These are phyloP conservation scores for Ganoderma resinaceum DNA, from an alignment of 1,284 basidiomycete genomes.

Conservation along the genomic window DNA sequence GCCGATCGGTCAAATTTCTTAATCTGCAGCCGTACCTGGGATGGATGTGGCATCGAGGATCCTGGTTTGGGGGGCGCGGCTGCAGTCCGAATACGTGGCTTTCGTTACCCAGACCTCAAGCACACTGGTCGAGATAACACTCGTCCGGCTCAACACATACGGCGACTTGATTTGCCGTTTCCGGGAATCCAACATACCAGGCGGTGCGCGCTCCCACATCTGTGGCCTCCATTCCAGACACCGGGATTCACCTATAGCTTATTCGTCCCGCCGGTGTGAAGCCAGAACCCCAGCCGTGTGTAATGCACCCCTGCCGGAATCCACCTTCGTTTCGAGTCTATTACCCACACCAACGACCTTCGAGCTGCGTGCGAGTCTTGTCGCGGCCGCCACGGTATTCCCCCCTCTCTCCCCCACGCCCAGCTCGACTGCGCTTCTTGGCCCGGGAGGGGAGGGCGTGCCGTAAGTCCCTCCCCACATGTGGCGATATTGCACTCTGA, in stretches of 20 bases:
- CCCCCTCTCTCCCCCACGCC: not conserved
- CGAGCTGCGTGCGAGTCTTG: not conserved
- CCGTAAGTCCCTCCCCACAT: not conserved
- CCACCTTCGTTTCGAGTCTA: not conserved
- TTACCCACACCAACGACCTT: not conserved
- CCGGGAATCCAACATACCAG: not conserved
- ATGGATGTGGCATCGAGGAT: not conserved
- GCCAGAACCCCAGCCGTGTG: not conserved
- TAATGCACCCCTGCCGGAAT: not conserved
- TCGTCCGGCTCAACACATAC: slow-evolving; percentile 2
- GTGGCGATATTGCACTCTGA: slow-evolving; percentile 8
- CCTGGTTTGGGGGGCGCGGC: not conserved
- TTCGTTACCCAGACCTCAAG: not conserved
- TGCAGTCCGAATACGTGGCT: not conserved
- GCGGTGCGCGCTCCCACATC: not conserved
- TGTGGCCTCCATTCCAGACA: not conserved
- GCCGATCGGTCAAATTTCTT: not conserved
- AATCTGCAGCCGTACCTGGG: not conserved
- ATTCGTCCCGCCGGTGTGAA: not conserved
- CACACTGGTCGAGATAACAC: not conserved
- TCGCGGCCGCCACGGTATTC: not conserved
- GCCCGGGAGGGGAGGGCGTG: not conserved
- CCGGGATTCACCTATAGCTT: not conserved
- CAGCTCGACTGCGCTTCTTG: not conserved
- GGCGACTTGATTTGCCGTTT: not conserved